Conservation (phyloP, 2,329 filamentous ascomycete genomes). For the Drechslerella coelobrocha region DNA sequence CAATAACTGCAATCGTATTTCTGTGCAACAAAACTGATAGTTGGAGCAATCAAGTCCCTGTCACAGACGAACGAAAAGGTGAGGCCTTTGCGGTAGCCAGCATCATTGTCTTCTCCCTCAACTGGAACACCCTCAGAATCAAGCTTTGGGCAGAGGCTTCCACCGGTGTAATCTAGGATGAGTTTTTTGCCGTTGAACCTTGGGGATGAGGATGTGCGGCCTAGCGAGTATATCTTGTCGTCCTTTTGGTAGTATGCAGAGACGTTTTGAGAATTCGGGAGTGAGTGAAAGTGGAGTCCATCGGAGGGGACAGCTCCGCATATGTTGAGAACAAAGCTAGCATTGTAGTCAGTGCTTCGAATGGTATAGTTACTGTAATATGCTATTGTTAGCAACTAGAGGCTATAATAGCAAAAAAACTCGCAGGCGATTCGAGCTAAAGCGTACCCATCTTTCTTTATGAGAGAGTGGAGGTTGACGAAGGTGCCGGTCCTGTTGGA, state of each 20-base stretch:
- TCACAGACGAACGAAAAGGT: conserved; percentile 95
- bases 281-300: conserved; percentile 27
- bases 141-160: conserved; percentile 69
- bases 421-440: too few species aligned
- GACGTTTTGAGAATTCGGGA: conserved; percentile 66
- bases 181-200: conserved; percentile 74
- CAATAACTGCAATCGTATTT: conserved; percentile 93
- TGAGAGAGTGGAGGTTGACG: conserved; percentile 39
- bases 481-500: conserved; percentile 36
- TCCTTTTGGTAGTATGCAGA: conserved; percentile 74
- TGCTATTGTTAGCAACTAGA: conserved; percentile 1
- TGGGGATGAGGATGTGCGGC: conserved; percentile 57
- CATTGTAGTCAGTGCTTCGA: conserved; percentile 76
- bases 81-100: conserved; percentile 72
- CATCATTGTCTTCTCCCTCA: conserved; percentile 57
- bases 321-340: conserved; percentile 84
- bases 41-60: conserved; percentile 72
- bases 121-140: conserved; percentile 58
- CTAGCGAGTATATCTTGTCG: conserved; percentile 24
- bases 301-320: conserved; percentile 68
- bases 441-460: conserved; percentile 17
- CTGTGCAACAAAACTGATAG: conserved; percentile 83
- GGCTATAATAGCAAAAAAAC: not conserved
- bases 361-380: conserved; percentile 58
- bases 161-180: conserved; percentile 76